These are phyloP conservation scores for Fragilariopsis cylindrus DNA, from an alignment of 108 stramenopile species.

Conservation along the genomic window DNA sequence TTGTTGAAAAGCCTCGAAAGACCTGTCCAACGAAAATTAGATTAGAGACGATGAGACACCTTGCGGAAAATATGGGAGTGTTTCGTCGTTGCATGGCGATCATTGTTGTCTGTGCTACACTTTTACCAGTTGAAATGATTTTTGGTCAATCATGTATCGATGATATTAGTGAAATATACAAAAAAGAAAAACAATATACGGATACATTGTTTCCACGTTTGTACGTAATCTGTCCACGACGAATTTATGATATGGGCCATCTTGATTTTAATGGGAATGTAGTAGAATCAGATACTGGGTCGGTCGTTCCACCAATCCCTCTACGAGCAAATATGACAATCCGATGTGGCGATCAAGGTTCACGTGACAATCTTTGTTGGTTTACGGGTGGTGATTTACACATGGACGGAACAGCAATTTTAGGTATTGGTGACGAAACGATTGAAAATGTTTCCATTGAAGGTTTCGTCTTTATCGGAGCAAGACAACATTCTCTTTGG, in stretches of 20 bases:
- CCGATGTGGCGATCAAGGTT: conserved; percentile 40
- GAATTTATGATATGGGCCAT: conserved; percentile 25
- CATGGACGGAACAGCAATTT: conserved; percentile 41
- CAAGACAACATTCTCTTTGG: conserved; percentile 37
- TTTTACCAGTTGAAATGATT: background rate
- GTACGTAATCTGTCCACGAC: conserved; percentile 31
- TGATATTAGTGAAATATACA: conserved; percentile 26
- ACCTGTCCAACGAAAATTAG: too few relatives aligned
- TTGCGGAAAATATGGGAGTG: too few relatives aligned
- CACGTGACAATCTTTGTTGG: conserved; percentile 34
- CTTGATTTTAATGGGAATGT: conserved; percentile 32
- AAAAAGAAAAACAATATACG: conserved; percentile 16
- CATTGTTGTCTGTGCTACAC: too few relatives aligned
- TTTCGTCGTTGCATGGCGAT: too few relatives aligned
- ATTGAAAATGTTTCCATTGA: conserved; percentile 37
- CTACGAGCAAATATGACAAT: conserved; percentile 47
- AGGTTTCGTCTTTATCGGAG: conserved; percentile 40
- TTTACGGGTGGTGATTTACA: conserved; percentile 43
- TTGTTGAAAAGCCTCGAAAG: too few relatives aligned
- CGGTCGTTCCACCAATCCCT: conserved; percentile 25
- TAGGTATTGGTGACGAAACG: conserved; percentile 33
- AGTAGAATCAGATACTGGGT: background rate
- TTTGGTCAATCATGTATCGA: conserved; percentile 32
- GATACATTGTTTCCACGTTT: conserved; percentile 33
- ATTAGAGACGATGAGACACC: too few relatives aligned